Conservation (phyloP, 352 stramenopile species). For the Albugo candida region DNA sequence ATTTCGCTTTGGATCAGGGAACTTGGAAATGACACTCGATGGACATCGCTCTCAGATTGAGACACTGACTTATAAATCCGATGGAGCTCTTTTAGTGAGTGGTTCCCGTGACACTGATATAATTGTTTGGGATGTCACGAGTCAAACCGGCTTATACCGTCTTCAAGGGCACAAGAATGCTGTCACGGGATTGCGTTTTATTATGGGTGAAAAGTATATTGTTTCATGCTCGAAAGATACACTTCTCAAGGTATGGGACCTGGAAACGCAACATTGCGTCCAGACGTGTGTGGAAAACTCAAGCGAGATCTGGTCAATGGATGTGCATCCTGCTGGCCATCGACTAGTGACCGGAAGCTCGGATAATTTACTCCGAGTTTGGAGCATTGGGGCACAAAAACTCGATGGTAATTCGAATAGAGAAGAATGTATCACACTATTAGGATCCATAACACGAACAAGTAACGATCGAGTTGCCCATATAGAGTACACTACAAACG, state of each 20-base stretch:
- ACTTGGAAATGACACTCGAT: slow-evolving; percentile 70
- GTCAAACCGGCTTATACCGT: slow-evolving; percentile 74
- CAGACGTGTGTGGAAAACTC: slow-evolving; percentile 86
- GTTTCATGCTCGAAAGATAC: slow-evolving; percentile 84
- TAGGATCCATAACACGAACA: slow-evolving; percentile 55
- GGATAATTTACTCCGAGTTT: slow-evolving; percentile 70
- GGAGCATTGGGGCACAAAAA: slow-evolving; percentile 7
- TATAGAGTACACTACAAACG: slow-evolving; percentile 33
- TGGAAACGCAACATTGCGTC: slow-evolving; percentile 86
- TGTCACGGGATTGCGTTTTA: slow-evolving; percentile 79
- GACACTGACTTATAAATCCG: slow-evolving; percentile 45
- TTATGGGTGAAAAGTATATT: slow-evolving; percentile 32
- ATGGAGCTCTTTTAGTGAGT: slow-evolving; percentile 63
- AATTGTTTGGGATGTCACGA: slow-evolving; percentile 87
- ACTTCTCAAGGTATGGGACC: slow-evolving; percentile 88
- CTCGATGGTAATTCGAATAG: slow-evolving; percentile 13
- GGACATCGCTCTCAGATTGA: slow-evolving; percentile 76
- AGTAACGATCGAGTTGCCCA: slow-evolving; percentile 50
- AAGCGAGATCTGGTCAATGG: slow-evolving; percentile 84
- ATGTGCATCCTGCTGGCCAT: slow-evolving; percentile 35
- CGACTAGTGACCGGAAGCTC: slow-evolving; percentile 60
- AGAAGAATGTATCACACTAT: slow-evolving; percentile 23
- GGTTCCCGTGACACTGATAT: slow-evolving; percentile 84
- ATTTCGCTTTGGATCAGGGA: slow-evolving; percentile 56
- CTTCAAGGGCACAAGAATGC: slow-evolving; percentile 87